Evolutionary conservation across 73 alveolate species (phyloP), one percentile per base, ranked within the genome.

Genomic region (Breviolum minutum): DNA sequence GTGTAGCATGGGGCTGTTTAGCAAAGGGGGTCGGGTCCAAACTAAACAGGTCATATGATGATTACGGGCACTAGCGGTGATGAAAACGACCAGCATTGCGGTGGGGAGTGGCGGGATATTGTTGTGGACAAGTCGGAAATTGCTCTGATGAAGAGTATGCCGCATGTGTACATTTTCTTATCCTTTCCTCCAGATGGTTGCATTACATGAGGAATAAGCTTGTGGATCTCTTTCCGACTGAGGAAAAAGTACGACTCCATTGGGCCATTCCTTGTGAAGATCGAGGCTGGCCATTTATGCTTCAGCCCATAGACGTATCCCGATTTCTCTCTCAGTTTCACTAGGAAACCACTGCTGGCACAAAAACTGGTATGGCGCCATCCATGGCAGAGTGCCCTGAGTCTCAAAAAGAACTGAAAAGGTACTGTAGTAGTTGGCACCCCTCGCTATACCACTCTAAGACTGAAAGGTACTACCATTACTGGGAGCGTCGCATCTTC

Each of bases 281-380:
- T 99, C 73, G 99, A 99, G 95, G 95, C 95, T 8, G 89, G 69
- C 61, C 69, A 32, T 40, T 6, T n/a, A n/a, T n/a, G 84, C 84
- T 79, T 79, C 30, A 14, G 3, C 48, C 14, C 48, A 5, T 32
- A 73, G n/a, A 10, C 83, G 5, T 24, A 22, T 73, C 0, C 1
- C 14, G 3, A 22, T 73, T 73, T 73, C 5, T 2, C 12, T 32
- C 19, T 9, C 27, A 63, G 61, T 7, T 77, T 27, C 27, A 13
- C 54, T 40, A 87, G 99, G 99, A 99, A 99, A 99, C 99, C 73
- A 99, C 99, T 61, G 99, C 99, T 24, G 99, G 99, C 95, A 99
- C 99, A 40, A 99, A 99, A 99, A 99, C 99, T 9, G 99, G 99
- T 95, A 99, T 99, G 85, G 99, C 99, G 62, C 99, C 99, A 22